Conservation (phyloP, 441 rosid species). For the Viola pubescens region DNA sequence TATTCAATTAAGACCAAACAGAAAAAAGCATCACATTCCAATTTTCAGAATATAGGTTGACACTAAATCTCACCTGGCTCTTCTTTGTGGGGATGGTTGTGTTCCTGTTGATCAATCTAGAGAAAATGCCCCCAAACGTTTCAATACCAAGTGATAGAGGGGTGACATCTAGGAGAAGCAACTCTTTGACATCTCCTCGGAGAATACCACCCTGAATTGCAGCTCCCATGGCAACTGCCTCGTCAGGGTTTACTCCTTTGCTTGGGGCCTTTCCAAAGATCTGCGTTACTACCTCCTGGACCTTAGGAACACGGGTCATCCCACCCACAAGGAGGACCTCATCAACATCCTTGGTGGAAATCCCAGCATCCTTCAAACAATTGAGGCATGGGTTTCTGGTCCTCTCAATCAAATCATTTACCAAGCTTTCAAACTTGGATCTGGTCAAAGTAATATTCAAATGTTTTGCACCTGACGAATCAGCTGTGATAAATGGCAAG, state of each 20-base stretch:
- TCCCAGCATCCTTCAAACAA: constrained; percentile 84
- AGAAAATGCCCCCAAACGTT: constrained; percentile 90
- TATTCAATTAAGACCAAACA: neutral
- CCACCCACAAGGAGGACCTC: constrained; percentile 97
- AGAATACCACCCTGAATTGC: constrained; percentile 96
- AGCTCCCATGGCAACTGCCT: constrained; percentile 97
- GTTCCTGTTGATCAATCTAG: constrained; percentile 73
- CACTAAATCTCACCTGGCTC: constrained; percentile 54
- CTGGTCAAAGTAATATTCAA: constrained; percentile 74
- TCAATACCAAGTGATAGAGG: constrained; percentile 94
- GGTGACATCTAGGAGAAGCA: constrained; percentile 86
- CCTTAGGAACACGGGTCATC: constrained; percentile 95
- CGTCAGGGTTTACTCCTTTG: constrained; percentile 96
- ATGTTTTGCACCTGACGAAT: constrained; percentile 85
- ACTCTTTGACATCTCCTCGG: constrained; percentile 92
- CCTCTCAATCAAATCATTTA: constrained; percentile 73
- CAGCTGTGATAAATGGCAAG: constrained; percentile 91
- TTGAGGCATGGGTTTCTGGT: constrained; percentile 73
- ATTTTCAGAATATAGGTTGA: neutral
- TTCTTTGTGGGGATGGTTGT: constrained; percentile 97
- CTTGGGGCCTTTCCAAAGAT: constrained; percentile 88
- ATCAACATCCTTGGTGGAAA: constrained; percentile 68
- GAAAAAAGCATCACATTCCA: neutral
- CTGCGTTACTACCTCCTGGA: constrained; percentile 66
- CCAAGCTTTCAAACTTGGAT: constrained; percentile 70